phyloP scores from a whole-genome alignment of 345 rosid genomes.

The Eucalyptus leucophloia region DNA sequence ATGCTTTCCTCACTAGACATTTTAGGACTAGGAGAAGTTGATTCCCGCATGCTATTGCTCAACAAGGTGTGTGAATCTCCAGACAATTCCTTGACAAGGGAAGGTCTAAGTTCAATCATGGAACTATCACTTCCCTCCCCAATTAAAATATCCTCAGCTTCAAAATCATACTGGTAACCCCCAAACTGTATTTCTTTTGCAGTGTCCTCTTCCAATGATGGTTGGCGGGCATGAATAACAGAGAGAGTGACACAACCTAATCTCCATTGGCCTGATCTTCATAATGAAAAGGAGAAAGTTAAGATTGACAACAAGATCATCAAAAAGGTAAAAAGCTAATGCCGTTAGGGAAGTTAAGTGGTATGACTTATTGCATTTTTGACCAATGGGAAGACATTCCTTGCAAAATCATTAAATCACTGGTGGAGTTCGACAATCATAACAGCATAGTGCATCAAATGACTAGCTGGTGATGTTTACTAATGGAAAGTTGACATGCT shows the following conservation, averaged over 20 bases:
- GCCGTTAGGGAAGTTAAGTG: too few species aligned
- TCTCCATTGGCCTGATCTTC: conserved; percentile 89
- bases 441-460: not conserved
- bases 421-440: not conserved
- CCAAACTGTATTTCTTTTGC: not conserved
- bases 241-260: conserved; percentile 34
- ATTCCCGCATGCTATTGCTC: conserved; percentile 3
- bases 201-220: conserved; percentile 2
- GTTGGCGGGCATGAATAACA: conserved; percentile 13
- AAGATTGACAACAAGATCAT: not conserved
- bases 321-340: not conserved
- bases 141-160: conserved; percentile 49
- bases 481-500: not conserved
- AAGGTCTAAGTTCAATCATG: conserved; percentile 66
- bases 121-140: conserved; percentile 60
- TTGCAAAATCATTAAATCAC: not conserved
- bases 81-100: conserved; percentile 18
- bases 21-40: not conserved
- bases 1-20: conserved; percentile 63
- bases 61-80: conserved; percentile 15
- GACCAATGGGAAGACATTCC: not conserved
- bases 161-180: conserved; percentile 41
- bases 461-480: not conserved
- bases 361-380: not conserved
- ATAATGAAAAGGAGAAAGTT: not conserved